These are phyloP conservation scores for Wallemia ichthyophaga DNA, from an alignment of 1,284 basidiomycete species.

Conservation along the genomic window DNA sequence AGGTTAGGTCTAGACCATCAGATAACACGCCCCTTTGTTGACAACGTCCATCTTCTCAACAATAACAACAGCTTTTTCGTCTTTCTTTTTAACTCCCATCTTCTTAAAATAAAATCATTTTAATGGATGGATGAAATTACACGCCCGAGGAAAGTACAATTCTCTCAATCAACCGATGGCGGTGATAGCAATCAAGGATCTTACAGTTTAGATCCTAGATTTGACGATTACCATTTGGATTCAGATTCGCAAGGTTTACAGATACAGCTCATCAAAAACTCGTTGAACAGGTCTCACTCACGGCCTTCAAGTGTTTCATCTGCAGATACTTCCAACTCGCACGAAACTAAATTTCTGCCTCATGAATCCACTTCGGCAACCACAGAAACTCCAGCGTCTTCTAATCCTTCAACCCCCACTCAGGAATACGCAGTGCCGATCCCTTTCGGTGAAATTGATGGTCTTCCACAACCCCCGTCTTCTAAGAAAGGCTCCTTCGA, in stretches of 20 bases:
- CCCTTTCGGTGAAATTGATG: constrained; percentile 3
- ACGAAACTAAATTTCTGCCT: background rate
- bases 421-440: constrained; percentile 1
- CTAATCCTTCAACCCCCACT: background rate
- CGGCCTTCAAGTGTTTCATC: background rate
- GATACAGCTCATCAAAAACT: background rate
- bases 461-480: background rate
- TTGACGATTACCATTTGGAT: background rate
- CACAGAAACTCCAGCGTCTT: background rate
- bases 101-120: too few species aligned
- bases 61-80: background rate
- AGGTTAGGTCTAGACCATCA: too few species aligned
- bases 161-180: background rate
- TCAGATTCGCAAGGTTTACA: background rate
- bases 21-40: too few species aligned
- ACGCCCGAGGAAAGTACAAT: background rate
- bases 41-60: too few species aligned
- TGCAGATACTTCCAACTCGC: background rate
- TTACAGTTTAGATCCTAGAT: background rate
- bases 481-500: background rate
- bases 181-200: background rate
- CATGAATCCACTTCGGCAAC: background rate
- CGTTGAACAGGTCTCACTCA: background rate
- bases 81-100: background rate
- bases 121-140: background rate